These are phyloP conservation scores for Myxozyma sirexii DNA, from an alignment of 805 yeast genomes.

Conservation along the genomic window DNA sequence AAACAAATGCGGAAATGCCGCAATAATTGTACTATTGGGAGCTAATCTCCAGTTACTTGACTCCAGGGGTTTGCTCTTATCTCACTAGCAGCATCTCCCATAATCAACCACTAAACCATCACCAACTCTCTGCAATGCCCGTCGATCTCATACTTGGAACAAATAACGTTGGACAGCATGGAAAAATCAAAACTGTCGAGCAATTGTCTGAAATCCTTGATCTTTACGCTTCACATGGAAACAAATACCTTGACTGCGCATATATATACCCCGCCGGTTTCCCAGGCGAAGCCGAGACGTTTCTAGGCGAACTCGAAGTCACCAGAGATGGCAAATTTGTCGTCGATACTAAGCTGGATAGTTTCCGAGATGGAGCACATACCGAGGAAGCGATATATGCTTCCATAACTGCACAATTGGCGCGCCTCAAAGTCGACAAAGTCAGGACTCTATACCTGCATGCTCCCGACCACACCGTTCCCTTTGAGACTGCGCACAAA, in stretches of 20 bases:
- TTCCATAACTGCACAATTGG: conserved; percentile 12
- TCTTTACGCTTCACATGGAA: conserved; percentile 5
- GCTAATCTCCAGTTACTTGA: not conserved
- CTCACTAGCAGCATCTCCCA: not conserved
- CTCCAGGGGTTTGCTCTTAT: not conserved
- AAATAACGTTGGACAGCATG: conserved; percentile 25
- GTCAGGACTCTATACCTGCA: conserved; percentile 27
- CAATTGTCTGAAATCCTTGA: conserved; percentile 14
- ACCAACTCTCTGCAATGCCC: conserved; percentile 4
- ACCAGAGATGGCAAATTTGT: conserved; percentile 7
- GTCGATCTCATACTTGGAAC: conserved; percentile 25
- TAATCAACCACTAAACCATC: too few relatives aligned
- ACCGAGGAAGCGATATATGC: conserved; percentile 5
- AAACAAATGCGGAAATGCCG: too few relatives aligned
- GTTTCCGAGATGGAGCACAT: conserved; percentile 16
- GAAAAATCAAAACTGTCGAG: conserved; percentile 7
- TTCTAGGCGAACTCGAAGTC: conserved; percentile 17
- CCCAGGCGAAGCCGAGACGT: conserved; percentile 22
- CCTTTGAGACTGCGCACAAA: conserved; percentile 36
- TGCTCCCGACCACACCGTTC: conserved; percentile 36
- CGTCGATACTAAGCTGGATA: conserved; percentile 15
- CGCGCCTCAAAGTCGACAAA: conserved; percentile 19
- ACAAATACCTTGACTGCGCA: conserved; percentile 18
- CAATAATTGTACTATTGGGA: too few relatives aligned
- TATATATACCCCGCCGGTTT: conserved; percentile 24